Base-by-base conservation (phyloP, 768 basidiomycete genomes). In the Rhizopogon roseolus region DNA sequence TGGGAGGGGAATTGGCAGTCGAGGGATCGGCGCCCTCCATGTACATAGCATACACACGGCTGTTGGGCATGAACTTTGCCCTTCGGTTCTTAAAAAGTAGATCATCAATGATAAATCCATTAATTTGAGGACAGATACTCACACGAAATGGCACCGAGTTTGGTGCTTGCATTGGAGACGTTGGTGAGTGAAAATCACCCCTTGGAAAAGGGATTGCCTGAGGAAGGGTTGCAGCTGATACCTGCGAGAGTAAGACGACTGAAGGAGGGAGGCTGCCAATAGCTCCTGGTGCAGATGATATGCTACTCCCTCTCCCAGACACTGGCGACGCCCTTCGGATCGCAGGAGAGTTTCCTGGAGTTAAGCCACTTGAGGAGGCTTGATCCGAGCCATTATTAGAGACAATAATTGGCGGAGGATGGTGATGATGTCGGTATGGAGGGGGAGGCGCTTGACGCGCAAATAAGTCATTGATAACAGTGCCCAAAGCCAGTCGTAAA, bases 381-480 rank as follows among this genome's bases (percentile, higher is more conserved):
- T 61, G 66, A 17, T 66, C 65, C 5, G 62, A 66, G 37, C 60
- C 62, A 41, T 60, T 50, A 41, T 60, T 50, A 29, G 65, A 61
- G 27, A 71, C 56, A 36, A 68, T 57, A 54, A 71, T 69, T 7
- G 67, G 69, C n/a, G 72, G 70, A 17, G 72, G 67, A 25, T 68
- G 63, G 55, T 64, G 68, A 41, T 65, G 69, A 49, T 58, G 71
- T 53, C 60, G 72, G 50, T 67, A 70, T 32, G 68, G 70, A 4
- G 68, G 64, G 11, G 70, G 54, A 1, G 84, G 84, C 0, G 81
- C 76, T 62, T 86, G 83, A 22, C 89, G 80, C 25, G 87, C 84
- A 63, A 92, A 92, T 6, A 93, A 70, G 60, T 92, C 90, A 58
- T 92, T 92, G 67, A 92, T 78, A 52, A 93, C 81, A 0, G 87